Conservation (phyloP, 164 flowering plant species). For the Stephania cephalantha region DNA sequence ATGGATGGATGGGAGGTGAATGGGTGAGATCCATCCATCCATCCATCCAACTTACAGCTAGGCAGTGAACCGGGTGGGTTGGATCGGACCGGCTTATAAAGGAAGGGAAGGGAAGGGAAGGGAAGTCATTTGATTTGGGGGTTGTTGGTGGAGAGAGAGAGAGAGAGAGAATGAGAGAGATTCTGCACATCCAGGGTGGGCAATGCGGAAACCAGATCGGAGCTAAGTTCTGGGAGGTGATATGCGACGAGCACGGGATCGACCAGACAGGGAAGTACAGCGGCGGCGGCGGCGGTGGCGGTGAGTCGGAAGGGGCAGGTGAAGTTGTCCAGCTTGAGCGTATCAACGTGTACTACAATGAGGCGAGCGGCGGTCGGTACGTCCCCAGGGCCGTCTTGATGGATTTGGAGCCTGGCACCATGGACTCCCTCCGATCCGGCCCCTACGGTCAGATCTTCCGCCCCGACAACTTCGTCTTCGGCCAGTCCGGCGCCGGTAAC, state of each 20-base stretch:
- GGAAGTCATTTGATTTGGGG: too few species aligned
- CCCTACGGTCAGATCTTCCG: not conserved
- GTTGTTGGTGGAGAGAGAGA: too few species aligned
- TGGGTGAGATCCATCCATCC: too few species aligned
- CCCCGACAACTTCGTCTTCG: not conserved
- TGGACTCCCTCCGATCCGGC: not conserved
- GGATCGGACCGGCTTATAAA: too few species aligned
- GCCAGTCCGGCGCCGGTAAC: not conserved
- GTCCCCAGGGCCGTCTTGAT: not conserved
- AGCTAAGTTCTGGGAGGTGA: constrained; percentile 3
- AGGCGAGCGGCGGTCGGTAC: not conserved
- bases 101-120: too few species aligned
- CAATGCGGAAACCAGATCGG: constrained; percentile 4
- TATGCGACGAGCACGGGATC: constrained; percentile 1
- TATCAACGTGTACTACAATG: not conserved
- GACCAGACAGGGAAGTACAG: not conserved
- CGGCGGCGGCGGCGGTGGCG: not conserved
- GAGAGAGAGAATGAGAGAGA: not conserved
- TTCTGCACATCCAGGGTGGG: not conserved
- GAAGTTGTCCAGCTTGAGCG: not conserved
- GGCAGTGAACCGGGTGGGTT: too few species aligned
- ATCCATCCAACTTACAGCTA: too few species aligned
- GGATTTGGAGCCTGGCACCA: not conserved
- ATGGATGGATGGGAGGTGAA: too few species aligned
- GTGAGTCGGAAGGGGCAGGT: not conserved